Evolutionary conservation across 495 filamentous ascomycete genomes (phyloP).

Genomic region (Xylona heveae): DNA sequence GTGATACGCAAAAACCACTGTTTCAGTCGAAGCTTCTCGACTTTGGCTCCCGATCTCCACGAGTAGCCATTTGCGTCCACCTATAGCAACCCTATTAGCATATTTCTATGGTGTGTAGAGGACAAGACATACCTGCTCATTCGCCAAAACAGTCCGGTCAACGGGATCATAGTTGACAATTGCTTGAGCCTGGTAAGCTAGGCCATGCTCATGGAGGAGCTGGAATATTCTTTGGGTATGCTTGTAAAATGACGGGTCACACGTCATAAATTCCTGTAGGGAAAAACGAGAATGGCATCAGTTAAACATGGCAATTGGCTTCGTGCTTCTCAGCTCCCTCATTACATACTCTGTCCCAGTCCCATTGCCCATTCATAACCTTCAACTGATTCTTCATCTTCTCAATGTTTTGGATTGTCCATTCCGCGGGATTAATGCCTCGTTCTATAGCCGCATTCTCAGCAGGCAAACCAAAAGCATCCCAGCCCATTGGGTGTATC

Average conservation of each 20-base stretch:
- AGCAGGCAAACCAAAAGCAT: constrained; percentile 76
- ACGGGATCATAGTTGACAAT: constrained; percentile 81
- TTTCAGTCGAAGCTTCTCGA: constrained; percentile 57
- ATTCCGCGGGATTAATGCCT: constrained; percentile 52
- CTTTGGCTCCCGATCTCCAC: constrained; percentile 73
- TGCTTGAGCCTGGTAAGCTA: constrained; percentile 63
- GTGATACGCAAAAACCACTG: constrained; percentile 87
- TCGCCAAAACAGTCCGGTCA: constrained; percentile 74
- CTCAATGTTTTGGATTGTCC: constrained; percentile 61
- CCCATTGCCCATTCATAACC: constrained; percentile 56
- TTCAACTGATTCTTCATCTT: constrained; percentile 67
- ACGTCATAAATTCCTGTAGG: constrained; percentile 58
- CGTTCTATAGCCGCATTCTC: constrained; percentile 89
- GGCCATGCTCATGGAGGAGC: constrained; percentile 40
- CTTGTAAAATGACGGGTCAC: constrained; percentile 64
- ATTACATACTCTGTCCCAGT: constrained; percentile 54
- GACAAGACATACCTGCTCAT: constrained; percentile 40
- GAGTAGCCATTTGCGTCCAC: constrained; percentile 66
- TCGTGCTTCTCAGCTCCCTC: neutral
- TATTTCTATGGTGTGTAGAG: neutral
- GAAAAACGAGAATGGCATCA: constrained; percentile 2
- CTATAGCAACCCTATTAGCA: constrained; percentile 7
- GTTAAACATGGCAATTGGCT: constrained; percentile 2
- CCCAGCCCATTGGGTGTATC: constrained; percentile 80
- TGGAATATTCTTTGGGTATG: constrained; percentile 78